Evolutionary conservation across 2,329 filamentous ascomycete species (phyloP), one percentile per base, ranked within the genome.

Genomic region (Basipetospora chlamydospora): DNA sequence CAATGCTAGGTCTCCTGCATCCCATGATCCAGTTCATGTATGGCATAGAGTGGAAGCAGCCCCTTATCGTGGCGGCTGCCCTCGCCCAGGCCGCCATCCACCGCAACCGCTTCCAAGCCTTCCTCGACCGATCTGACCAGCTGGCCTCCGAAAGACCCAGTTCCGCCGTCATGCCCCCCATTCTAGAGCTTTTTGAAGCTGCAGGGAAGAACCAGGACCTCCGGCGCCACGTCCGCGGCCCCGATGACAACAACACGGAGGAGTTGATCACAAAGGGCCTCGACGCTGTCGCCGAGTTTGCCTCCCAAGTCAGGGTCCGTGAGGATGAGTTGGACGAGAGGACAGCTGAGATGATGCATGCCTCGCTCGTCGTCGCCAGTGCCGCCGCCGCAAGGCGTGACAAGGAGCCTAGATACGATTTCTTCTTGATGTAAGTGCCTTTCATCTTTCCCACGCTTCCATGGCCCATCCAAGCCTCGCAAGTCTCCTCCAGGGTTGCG

Each of bases 1-100:
- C n/a, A n/a, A n/a, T n/a, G n/a, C n/a, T n/a, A 69, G 76, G 80
- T 0, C 68, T 88, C 43, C 46, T 86, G 2, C 84, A 93, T 49
- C 84, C 85, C 2, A 59, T 90, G 12, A 87, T 94, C 43, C 84
- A 93, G 51, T 67, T 93, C 15, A 81, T 85, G 33, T 93, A 85
- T 50, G 86, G 81, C 4, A 52, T 94, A 25, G 85, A 93, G 51
- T 93, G 85, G 60, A 54, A 68, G 8, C 84, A 93, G 50, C 83
- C 83, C 2, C 80, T 80, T 26, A 75, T 93, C 41, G 66, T 94
- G 20, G 83, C 85, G 5, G 73, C 88, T 57, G 85, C 64, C 1
- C 70, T 94, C 13, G 83, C 86, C 1, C 78, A 92, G 58, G 66
- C 80, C 2, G 73, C 79, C 6, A 71, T 85, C 2, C 83, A 92